These are phyloP conservation scores for Medicago ruthenica DNA, from an alignment of 306 rosid species.

Conservation along the genomic window DNA sequence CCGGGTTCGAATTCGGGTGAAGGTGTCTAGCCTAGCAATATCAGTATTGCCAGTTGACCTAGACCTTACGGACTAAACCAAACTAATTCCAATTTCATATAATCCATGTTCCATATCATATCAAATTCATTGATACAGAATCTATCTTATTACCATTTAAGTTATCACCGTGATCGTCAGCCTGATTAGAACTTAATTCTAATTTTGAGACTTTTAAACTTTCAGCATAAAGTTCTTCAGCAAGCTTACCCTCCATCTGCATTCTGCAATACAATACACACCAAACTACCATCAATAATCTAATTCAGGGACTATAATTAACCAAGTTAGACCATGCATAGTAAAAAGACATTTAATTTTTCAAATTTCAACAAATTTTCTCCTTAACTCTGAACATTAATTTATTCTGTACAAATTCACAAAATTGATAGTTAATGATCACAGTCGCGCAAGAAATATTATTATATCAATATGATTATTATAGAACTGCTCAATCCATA, in stretches of 20 bases:
- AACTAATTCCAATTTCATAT: not conserved
- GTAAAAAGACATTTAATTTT: not conserved
- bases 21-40: too few relatives aligned
- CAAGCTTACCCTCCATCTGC: slow-evolving; percentile 74
- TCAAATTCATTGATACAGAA: slow-evolving; percentile 17
- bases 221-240: slow-evolving; percentile 79
- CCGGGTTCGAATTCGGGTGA: too few relatives aligned
- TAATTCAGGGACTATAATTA: not conserved
- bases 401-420: not conserved
- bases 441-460: too few relatives aligned
- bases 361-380: not conserved
- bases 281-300: slow-evolving; percentile 17
- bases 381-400: not conserved
- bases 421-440: not conserved
- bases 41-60: too few relatives aligned
- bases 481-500: too few relatives aligned
- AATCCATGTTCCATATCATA: slow-evolving; percentile 18
- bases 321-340: not conserved
- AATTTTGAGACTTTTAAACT: slow-evolving; percentile 56
- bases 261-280: slow-evolving; percentile 48
- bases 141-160: slow-evolving; percentile 50
- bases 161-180: slow-evolving; percentile 35
- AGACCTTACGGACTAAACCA: not conserved
- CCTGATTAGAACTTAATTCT: slow-evolving; percentile 45
- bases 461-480: too few relatives aligned